Evolutionary conservation across 371 early-diverging fungal genomes (phyloP).

Genomic region (Catenaria anguillulae): DNA sequence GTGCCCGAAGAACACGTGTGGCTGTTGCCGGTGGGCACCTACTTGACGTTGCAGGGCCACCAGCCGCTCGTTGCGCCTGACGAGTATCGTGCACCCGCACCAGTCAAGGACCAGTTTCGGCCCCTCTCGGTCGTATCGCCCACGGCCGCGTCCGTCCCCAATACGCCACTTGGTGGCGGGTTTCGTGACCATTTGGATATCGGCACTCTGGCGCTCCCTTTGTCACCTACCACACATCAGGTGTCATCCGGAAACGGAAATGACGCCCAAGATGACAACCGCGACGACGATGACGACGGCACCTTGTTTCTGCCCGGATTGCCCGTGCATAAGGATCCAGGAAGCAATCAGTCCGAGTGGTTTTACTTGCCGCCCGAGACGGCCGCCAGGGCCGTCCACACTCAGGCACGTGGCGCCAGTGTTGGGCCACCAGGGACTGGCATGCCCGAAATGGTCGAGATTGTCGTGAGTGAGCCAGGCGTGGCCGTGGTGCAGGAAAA

Average conservation of each 20-base stretch:
- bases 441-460: background rate
- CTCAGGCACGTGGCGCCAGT: too few relatives aligned
- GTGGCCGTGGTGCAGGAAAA: too few relatives aligned
- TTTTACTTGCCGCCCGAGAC: background rate
- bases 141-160: background rate
- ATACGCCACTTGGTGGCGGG: too few relatives aligned
- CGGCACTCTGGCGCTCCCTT: too few relatives aligned
- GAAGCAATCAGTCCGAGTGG: background rate
- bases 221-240: too few relatives aligned
- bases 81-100: background rate
- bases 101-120: background rate
- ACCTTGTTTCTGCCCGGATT: background rate
- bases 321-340: background rate
- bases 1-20: background rate
- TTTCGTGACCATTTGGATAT: too few relatives aligned
- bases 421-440: too few relatives aligned
- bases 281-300: background rate
- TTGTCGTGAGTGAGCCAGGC: too few relatives aligned
- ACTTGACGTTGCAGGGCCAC: background rate
- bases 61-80: background rate
- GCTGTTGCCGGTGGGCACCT: background rate
- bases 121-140: background rate
- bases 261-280: background rate
- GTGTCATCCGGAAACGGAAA: background rate
- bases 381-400: too few relatives aligned